A percentile compares a stretch with the other conserved stretches of the same genome.
Conservation (phyloP, 2,329 filamentous ascomycete genomes). For the Rutstroemia sp. region DNA sequence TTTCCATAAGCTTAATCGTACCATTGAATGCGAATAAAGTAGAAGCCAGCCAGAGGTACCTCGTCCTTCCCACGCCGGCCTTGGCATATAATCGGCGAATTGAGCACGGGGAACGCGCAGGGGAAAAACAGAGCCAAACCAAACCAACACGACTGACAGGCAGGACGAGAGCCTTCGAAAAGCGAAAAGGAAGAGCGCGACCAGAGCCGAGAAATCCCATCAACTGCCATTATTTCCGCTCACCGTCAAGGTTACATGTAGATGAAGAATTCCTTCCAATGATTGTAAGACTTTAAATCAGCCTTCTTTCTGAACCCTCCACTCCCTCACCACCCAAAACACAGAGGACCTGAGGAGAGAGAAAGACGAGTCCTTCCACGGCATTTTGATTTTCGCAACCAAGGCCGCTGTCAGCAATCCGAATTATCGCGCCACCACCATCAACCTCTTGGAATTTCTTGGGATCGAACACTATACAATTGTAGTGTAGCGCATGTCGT, state of each 20-base stretch:
- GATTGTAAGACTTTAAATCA: neutral
- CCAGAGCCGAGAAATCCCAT: neutral
- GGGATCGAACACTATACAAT: neutral
- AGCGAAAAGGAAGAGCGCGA: neutral
- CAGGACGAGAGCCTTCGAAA: too few species aligned
- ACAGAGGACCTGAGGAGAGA: neutral
- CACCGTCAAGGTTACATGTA: neutral
- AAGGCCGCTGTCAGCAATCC: neutral
- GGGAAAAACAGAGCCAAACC: too few species aligned
- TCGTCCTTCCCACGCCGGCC: neutral
- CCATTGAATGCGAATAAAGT: neutral
- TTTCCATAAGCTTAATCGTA: constrained; percentile 1
- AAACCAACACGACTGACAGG: too few species aligned
- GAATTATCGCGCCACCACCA: too few species aligned
- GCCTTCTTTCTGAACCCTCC: constrained; percentile 1
- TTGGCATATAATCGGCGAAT: neutral
- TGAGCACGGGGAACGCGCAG: neutral
- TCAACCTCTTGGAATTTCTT: too few species aligned
- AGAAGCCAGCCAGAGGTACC: too few species aligned
- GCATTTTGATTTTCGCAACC: neutral
- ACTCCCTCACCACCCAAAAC: neutral
- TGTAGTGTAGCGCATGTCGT: neutral
- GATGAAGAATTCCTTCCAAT: neutral
- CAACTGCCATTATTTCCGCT: neutral
- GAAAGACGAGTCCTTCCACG: neutral